Evolutionary conservation across 2,329 filamentous ascomycete species (phyloP), one percentile per base, ranked within the genome.

Genomic region (Microsporum canis): DNA sequence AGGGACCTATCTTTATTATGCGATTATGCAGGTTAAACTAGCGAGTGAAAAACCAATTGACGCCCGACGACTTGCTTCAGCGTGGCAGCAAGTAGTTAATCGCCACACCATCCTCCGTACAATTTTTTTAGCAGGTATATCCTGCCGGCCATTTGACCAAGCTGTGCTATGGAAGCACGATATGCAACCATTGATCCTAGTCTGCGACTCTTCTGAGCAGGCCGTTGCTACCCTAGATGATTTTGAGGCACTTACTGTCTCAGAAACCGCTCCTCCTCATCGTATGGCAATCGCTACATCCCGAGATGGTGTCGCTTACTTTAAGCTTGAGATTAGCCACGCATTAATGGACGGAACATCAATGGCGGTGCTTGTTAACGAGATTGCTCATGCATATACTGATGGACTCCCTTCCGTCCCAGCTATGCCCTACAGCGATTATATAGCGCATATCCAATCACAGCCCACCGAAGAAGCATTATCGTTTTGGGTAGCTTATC

Each of bases 81-180:
- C 82, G 60, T 96, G 90, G 89, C 65, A 74, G 2, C 68, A 71
- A 1, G 83, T 91, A 76, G 73, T 83, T 2, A 64, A 71, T 29
- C 80, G 89, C 33, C 90, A 96, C 69, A 82, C 82, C 0, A 91
- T 95, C 36, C 74, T 96, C 8, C 80, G 90, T n/a, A 94, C 91
- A 0, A 14, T 84, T 82, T 64, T 96, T 96, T 66, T 71, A 83
- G 2, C 77, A 82, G 1, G 92, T 88, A 0, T 78, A 84, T 31
- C 76, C 86, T 60, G 68, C 78, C 0, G 73, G 74, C 2, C 89
- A 0, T 89, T 87, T 68, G 84, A 84, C 0, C 91, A 96, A 69
- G 82, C 91, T 0, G 79, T 92, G 0, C 72, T 94, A 0, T 67
- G 78, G 1, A 66, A 77, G 0, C 76, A 79, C 66, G 63, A 71